Evolutionary conservation across 1,139 yeast species (phyloP), one percentile per base, ranked within the genome.

Genomic region (Magnusiomyces fungicola): DNA sequence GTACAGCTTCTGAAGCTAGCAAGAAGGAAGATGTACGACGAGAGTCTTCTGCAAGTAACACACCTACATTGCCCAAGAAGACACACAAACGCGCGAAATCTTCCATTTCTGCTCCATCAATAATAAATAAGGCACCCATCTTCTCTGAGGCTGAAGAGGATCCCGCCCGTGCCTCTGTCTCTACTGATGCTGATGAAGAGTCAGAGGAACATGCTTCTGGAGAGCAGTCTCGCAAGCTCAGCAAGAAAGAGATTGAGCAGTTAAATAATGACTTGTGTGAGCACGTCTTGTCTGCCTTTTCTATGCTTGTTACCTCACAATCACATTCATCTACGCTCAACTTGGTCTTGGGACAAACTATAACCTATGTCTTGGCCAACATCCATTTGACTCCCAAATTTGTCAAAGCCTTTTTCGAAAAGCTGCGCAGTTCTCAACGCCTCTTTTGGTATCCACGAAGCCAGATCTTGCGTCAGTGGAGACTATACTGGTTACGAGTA

Each of bases 401-500:
- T 10, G 40, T 48, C 25, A 37, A 45, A 7, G 19, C 27, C 25
- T 46, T 51, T 25, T 46, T 46, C 22, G 48, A 43, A 9, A 19
- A 25, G 10, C 21, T 41, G 37, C 44, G 44, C 24, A 41, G 39
- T 23, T 45, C 44, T 14, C 49, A 51, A 14, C 49, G 47, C 40
- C 46, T 51, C 1, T 51, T 48, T 34, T 39, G 43, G 25, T 51
- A 39, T 27, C 53, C 53, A 0, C 44, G 53, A 14, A 46, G 47
- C 18, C 45, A 47, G 24, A 47, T 45, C 22, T 42, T 47, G 10
- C 45, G 53, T n/a, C 43, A 46, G 16, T 51, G 53, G 53, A 40
- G 53, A 4, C 39, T 45, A 18, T 43, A 48, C 47, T 51, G 53
- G 53, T 23, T 51, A 21, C 49, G 45, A 10, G 53, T 51, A 6